Evolutionary conservation across 1,284 basidiomycete species (phyloP).

Genomic region (Vanrija sp.): DNA sequence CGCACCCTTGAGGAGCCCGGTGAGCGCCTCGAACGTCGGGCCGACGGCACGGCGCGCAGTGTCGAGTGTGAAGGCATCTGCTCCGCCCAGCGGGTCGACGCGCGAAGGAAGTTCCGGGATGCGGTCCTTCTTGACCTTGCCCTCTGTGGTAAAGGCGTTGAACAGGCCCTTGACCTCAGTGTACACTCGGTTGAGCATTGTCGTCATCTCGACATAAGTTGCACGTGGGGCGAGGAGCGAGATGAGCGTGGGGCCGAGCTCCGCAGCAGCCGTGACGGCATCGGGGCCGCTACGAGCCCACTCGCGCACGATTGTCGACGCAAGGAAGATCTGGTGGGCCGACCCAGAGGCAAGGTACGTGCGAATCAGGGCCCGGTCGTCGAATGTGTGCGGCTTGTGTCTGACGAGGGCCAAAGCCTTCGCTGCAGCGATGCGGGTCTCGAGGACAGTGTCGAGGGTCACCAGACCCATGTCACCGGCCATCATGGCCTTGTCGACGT

Average conservation of each 20-base stretch:
- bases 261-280: constrained; percentile 57
- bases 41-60: constrained; percentile 72
- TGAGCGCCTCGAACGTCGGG: constrained; percentile 64
- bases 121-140: constrained; percentile 72
- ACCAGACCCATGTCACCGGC: constrained; percentile 85
- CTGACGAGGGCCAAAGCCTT: constrained; percentile 63
- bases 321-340: constrained; percentile 84
- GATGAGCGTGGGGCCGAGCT: constrained; percentile 62
- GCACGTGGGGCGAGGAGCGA: constrained; percentile 72
- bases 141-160: constrained; percentile 74
- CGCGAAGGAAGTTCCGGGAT: constrained; percentile 75
- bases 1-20: constrained; percentile 58
- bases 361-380: constrained; percentile 59
- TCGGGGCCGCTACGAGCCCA: constrained; percentile 65
- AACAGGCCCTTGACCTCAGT: constrained; percentile 75
- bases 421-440: constrained; percentile 76
- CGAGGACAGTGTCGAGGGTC: constrained; percentile 70
- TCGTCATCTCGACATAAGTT: constrained; percentile 88
- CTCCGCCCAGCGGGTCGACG: constrained; percentile 63
- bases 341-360: constrained; percentile 81
- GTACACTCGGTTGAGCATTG: constrained; percentile 74
- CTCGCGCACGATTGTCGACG: constrained; percentile 82
- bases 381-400: constrained; percentile 10
- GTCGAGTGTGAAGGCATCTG: constrained; percentile 73
- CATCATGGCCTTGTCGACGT: constrained; percentile 95